phyloP scores from a whole-genome alignment of 441 rosid species.

The Arabidopsis hybrid region DNA sequence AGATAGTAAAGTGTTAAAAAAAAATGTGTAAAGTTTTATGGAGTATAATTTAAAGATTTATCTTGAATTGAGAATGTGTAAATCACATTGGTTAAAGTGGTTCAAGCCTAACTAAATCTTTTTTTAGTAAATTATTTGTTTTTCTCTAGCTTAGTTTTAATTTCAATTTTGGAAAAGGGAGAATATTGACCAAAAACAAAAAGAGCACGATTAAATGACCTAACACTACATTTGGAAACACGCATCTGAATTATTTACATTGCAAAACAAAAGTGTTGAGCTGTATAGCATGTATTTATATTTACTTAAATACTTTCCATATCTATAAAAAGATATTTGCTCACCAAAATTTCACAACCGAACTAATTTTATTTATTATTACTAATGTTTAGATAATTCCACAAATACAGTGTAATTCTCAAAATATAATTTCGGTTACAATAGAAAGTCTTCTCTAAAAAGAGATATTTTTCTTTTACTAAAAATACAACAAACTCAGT shows the following conservation, averaged over 20 bases:
- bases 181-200: neutral
- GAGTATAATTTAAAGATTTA: no score
- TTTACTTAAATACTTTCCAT: neutral
- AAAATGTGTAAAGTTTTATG: no score
- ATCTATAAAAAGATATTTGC: neutral
- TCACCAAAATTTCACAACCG: neutral
- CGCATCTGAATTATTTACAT: slow-evolving; percentile 5
- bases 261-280: slow-evolving; percentile 9
- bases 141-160: neutral
- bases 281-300: neutral
- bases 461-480: neutral
- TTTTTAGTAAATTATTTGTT: neutral
- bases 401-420: neutral
- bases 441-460: slow-evolving; percentile 9
- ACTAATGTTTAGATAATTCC: slow-evolving; percentile 4
- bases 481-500: slow-evolving; percentile 10
- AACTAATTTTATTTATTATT: neutral
- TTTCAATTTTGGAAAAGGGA: neutral
- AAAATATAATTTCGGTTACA: slow-evolving; percentile 14
- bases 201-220: neutral
- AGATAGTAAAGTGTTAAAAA: neutral
- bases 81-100: neutral
- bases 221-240: neutral
- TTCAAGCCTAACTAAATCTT: neutral
- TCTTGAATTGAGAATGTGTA: no score